Percentiles rank a stretch among this genome's conserved stretches.
phyloP scores from a whole-genome alignment of 129 eudicot species.

The Glebionis coronaria region DNA sequence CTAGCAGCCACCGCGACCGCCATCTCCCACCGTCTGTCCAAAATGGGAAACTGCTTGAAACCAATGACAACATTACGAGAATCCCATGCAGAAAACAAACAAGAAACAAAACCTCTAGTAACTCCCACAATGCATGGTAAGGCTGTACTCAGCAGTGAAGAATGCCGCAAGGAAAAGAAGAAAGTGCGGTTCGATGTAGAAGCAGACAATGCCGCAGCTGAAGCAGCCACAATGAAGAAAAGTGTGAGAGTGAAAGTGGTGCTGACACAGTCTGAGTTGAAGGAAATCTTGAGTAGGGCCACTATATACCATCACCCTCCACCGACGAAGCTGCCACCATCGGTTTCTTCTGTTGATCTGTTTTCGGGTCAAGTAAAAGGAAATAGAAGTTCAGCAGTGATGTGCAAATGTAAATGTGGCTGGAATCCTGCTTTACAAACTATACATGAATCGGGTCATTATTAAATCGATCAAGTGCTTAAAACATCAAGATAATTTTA shows the following conservation, averaged over 20 bases:
- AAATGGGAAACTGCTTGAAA: too few species aligned
- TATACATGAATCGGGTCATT: conserved; percentile 30
- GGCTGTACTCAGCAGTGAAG: too few species aligned
- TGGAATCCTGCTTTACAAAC: conserved; percentile 46
- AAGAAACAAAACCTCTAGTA: too few species aligned
- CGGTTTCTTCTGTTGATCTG: neutral
- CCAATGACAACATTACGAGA: too few species aligned
- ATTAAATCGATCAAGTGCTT: neutral
- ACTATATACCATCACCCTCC: conserved; percentile 18
- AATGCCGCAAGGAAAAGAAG: too few species aligned
- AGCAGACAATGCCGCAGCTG: too few species aligned
- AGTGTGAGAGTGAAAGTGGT: conserved; percentile 37
- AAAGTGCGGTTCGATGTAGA: too few species aligned
- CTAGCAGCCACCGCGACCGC: too few species aligned
- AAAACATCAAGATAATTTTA: too few species aligned
- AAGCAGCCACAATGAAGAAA: conserved; percentile 8
- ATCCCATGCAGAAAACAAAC: too few species aligned
- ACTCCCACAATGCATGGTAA: too few species aligned
- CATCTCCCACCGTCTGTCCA: too few species aligned
- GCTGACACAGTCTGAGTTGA: conserved; percentile 36
- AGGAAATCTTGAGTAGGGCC: conserved; percentile 28
- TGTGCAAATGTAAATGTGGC: conserved; percentile 14
- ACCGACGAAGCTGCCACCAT: neutral
- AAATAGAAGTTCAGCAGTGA: conserved; percentile 12
- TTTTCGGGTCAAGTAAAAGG: conserved; percentile 14